A percentile compares a stretch with the other conserved stretches of the same genome.
phyloP scores from a whole-genome alignment of 2,329 filamentous ascomycete genomes.

The Diplodia mutila region DNA sequence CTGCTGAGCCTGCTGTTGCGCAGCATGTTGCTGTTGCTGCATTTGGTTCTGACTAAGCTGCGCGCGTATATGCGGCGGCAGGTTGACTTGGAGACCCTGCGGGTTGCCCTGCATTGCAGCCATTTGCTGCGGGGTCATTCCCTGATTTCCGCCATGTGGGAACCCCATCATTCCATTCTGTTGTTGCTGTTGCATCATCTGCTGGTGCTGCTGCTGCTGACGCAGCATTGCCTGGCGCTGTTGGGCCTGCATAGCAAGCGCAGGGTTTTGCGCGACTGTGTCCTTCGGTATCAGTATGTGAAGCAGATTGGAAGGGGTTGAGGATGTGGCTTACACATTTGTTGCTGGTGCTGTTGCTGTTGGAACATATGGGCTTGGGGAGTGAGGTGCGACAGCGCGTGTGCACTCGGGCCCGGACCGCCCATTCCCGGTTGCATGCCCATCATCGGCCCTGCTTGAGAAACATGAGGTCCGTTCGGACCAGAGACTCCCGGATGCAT shows the following conservation, averaged over 20 bases:
- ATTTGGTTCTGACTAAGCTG: constrained; percentile 38
- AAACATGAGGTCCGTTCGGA: constrained; percentile 71
- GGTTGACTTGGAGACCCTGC: constrained; percentile 45
- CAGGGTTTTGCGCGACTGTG: constrained; percentile 38
- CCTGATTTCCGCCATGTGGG: constrained; percentile 57
- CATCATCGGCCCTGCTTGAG: constrained; percentile 73
- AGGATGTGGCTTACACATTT: constrained; percentile 24
- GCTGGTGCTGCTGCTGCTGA: constrained; percentile 53
- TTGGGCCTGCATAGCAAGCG: constrained; percentile 46
- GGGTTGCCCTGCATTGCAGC: constrained; percentile 51
- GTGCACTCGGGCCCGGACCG: constrained; percentile 63
- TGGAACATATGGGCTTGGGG: constrained; percentile 63
- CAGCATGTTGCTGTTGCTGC: constrained; percentile 50
- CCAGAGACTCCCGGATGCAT: constrained; percentile 75
- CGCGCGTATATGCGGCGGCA: constrained; percentile 45
- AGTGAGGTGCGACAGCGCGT: constrained; percentile 73
- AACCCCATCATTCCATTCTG: constrained; percentile 61
- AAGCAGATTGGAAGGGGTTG: neutral
- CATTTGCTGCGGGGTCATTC: constrained; percentile 58
- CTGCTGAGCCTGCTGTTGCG: constrained; percentile 43
- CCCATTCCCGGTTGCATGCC: constrained; percentile 72
- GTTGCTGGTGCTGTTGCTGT: constrained; percentile 50
- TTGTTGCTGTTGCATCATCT: constrained; percentile 58
- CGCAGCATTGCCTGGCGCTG: constrained; percentile 55
- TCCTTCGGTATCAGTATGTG: neutral